Evolutionary conservation across 345 rosid species (phyloP).

Genomic region (Populus ilicifolia): DNA sequence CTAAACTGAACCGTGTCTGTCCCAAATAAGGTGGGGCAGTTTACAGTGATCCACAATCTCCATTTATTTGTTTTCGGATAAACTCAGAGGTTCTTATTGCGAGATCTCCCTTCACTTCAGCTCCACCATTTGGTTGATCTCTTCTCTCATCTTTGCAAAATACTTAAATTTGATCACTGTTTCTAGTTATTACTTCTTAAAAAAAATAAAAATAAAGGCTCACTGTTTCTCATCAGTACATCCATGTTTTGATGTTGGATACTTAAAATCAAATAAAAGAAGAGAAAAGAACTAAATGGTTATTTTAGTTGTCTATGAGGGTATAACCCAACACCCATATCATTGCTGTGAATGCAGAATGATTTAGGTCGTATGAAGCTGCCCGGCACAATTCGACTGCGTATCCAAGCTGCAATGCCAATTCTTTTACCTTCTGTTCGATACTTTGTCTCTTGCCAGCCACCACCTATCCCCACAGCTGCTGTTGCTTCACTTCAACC

Average conservation of each 20-base stretch:
- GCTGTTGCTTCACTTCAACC: constrained; percentile 66
- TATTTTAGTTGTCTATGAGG: background rate
- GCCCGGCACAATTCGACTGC: constrained; percentile 81
- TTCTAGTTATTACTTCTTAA: background rate
- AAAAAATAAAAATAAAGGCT: background rate
- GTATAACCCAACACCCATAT: background rate
- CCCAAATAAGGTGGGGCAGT: background rate
- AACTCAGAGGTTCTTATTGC: background rate
- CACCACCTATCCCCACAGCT: constrained; percentile 54
- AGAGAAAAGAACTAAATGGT: background rate
- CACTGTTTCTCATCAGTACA: background rate
- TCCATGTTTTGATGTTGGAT: background rate
- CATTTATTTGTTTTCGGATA: background rate
- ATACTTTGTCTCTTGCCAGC: constrained; percentile 64
- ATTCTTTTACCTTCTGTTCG: constrained; percentile 55
- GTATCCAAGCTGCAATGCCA: constrained; percentile 96
- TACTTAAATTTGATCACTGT: background rate
- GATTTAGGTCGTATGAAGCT: constrained; percentile 86
- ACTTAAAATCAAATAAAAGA: background rate
- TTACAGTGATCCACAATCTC: background rate
- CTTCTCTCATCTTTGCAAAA: background rate
- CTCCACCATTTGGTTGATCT: background rate
- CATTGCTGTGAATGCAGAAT: constrained; percentile 49
- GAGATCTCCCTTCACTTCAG: background rate
- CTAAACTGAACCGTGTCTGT: background rate